Conservation (phyloP, 495 filamentous ascomycete genomes). For the Neurospora sp. region DNA sequence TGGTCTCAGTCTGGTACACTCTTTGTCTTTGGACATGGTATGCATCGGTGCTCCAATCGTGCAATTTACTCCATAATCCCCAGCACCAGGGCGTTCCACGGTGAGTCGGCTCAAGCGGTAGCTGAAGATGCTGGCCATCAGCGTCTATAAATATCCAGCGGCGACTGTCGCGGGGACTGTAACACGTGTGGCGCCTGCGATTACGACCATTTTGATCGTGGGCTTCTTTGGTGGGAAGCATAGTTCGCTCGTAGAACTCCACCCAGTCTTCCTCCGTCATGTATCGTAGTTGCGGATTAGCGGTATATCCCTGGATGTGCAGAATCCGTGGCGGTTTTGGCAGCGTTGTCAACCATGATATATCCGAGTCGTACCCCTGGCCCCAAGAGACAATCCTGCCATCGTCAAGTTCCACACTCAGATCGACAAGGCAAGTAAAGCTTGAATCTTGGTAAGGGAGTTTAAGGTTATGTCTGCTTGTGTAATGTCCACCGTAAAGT, state of each 20-base stretch:
- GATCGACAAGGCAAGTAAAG: neutral
- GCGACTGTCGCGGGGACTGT: neutral
- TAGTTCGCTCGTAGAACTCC: neutral
- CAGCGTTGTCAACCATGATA: neutral
- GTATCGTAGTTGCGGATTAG: neutral
- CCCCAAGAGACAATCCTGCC: neutral
- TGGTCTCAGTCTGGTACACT: neutral
- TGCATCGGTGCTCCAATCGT: neutral
- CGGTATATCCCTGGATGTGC: neutral
- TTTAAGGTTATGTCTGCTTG: neutral
- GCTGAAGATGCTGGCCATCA: neutral
- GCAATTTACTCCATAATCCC: rapidly evolving
- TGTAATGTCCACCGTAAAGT: neutral
- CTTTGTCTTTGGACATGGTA: neutral
- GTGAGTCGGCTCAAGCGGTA: neutral
- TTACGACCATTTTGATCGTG: neutral
- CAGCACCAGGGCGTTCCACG: neutral
- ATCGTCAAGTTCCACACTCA: neutral
- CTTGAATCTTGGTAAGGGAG: neutral
- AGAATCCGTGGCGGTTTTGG: neutral
- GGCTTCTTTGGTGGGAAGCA: neutral
- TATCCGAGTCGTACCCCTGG: neutral
- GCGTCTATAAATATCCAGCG: neutral
- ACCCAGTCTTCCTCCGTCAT: neutral
- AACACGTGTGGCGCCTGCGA: neutral